phyloP scores from a whole-genome alignment of 352 stramenopile species.

The Phytophthora sojae region DNA sequence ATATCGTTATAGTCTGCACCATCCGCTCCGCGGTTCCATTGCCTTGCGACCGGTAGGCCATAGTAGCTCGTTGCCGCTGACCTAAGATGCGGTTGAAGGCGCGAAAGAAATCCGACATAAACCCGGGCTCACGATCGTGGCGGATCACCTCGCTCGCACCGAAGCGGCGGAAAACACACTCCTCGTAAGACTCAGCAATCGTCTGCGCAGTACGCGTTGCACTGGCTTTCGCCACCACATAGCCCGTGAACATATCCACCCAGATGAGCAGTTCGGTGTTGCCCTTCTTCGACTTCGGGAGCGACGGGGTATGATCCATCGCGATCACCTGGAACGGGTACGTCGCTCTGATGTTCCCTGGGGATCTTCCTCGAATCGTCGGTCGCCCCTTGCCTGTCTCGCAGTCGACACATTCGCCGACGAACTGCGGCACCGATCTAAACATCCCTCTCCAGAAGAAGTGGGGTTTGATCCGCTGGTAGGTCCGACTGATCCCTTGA shows the following conservation, averaged over 20 bases:
- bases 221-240: background rate
- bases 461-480: background rate
- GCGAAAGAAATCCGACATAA: background rate
- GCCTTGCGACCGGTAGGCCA: background rate
- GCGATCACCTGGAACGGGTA: too few species aligned
- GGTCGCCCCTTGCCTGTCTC: background rate
- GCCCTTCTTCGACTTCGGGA: too few species aligned
- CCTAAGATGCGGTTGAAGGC: background rate
- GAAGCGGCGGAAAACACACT: background rate
- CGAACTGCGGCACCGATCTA: background rate
- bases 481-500: constrained; percentile 5
- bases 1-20: background rate
- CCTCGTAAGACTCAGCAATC: background rate
- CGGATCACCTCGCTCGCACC: background rate
- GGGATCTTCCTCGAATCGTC: too few species aligned
- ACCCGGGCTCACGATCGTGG: background rate
- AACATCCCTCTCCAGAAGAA: background rate
- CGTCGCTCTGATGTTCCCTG: too few species aligned
- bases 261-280: background rate
- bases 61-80: background rate
- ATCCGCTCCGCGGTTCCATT: background rate
- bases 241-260: background rate
- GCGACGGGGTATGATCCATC: too few species aligned
- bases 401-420: background rate
- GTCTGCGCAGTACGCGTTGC: background rate